A percentile compares a stretch with the other conserved stretches of the same genome.
phyloP scores from a whole-genome alignment of 2,329 filamentous ascomycete species.

The Acrodontium crateriforme region DNA sequence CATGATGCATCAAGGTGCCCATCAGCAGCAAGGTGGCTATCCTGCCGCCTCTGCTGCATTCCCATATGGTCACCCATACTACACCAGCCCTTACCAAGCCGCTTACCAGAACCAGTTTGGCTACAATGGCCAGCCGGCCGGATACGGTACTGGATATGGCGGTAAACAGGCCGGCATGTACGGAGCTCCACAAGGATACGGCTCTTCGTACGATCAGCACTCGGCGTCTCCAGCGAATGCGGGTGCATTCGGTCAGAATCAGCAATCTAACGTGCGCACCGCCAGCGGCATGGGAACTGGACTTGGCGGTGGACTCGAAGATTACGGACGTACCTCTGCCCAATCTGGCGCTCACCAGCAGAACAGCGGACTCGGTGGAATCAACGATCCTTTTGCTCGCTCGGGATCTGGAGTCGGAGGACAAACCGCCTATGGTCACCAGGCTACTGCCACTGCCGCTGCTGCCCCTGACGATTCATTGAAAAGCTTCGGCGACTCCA shows the following conservation, averaged over 20 bases:
- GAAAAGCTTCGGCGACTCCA: slow-evolving; percentile 46
- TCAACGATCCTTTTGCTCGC: slow-evolving; percentile 47
- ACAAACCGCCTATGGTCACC: slow-evolving; percentile 34
- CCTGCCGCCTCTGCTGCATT: slow-evolving; percentile 23
- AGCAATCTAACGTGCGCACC: slow-evolving; percentile 28
- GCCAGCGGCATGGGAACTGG: slow-evolving; percentile 26
- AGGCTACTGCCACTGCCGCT: slow-evolving; percentile 29
- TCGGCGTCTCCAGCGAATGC: slow-evolving; percentile 50
- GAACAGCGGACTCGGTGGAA: slow-evolving; percentile 33
- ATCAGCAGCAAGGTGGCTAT: slow-evolving; percentile 34
- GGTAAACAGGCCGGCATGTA: slow-evolving; percentile 45
- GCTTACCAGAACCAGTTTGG: slow-evolving; percentile 51
- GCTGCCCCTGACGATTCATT: slow-evolving; percentile 36
- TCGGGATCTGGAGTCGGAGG: slow-evolving; percentile 42
- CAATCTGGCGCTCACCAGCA: slow-evolving; percentile 43
- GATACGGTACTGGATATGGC: slow-evolving; percentile 30
- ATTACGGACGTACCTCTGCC: slow-evolving; percentile 41
- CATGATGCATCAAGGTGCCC: slow-evolving; percentile 20
- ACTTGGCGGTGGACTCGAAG: slow-evolving; percentile 37
- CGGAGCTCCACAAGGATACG: slow-evolving; percentile 47
- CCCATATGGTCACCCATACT: slow-evolving; percentile 47
- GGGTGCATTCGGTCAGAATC: slow-evolving; percentile 35
- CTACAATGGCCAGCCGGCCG: slow-evolving; percentile 28
- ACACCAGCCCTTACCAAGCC: slow-evolving; percentile 47
- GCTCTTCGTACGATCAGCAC: slow-evolving; percentile 46